Base-by-base conservation (phyloP, 768 basidiomycete species). In the Dacryopinax spathularia region DNA sequence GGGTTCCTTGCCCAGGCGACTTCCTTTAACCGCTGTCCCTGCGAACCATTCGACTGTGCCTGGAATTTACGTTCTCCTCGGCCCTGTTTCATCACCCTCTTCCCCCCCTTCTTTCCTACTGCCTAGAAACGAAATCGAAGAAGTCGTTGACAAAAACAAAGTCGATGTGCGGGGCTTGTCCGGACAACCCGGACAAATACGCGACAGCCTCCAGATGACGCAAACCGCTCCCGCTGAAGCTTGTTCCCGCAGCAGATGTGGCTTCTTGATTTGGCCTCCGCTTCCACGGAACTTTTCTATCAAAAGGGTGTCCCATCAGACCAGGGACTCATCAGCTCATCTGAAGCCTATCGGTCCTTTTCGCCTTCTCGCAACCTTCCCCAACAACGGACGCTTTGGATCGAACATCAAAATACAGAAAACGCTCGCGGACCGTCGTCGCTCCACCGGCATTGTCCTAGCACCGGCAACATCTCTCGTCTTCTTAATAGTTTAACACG, bases 231-330 rank as follows among this genome's bases (percentile, higher is more conserved):
- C 48, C 13, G 48, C 7, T 9, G n/a, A n/a, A 29, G 15, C 25
- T 27, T 56, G 48, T 56, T 56, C 31, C 48, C 48, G 48, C 25
- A 56, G 25, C 13, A 29, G 3, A 56, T 56, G 6, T 5, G 31
- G 3, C 48, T 56, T 56, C 15, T 56, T 56, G n/a, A n/a, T 56
- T 56, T 56, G 48, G 31, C 31, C 48, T 31, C 48, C 48, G 48
- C 48, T 56, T 56, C 48, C 48, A 56, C 48, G 48, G 48, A 56
- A 56, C 48, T 56, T 56, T n/a, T 56, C 48, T 31, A 56, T 56
- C 48, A 56, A 56, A 22, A 37, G n/a, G 25, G 43, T 13, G 25
- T 13, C 31, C 31, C 48, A 22, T 56, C 25, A 27, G 22, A 15
- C 29, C 48, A 41, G 18, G 6, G 39, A 41, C 31, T 31, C 48